Evolutionary conservation across 345 rosid species (phyloP).

Genomic region (Arabidopsis suecica): DNA sequence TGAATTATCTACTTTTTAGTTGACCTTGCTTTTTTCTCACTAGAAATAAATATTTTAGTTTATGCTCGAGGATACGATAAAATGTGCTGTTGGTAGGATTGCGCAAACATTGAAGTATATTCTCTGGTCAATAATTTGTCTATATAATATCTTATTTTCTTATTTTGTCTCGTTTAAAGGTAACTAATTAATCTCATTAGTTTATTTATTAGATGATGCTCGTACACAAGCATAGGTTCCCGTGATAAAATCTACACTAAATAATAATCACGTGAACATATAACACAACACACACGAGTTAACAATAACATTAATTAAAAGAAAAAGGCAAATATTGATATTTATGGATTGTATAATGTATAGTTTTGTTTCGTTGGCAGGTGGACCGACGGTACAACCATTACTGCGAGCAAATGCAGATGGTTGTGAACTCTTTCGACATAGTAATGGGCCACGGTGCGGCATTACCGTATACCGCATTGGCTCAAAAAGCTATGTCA

Average conservation of each 20-base stretch:
- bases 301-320: conserved; percentile 6
- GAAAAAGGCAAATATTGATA: conserved; percentile 7
- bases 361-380: conserved; percentile 53
- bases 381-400: conserved; percentile 91
- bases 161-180: conserved; percentile 18
- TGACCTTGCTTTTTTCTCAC: conserved; percentile 34
- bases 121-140: conserved; percentile 17
- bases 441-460: conserved; percentile 91
- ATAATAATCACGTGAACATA: conserved; percentile 40
- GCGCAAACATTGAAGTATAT: conserved; percentile 10
- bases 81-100: conserved; percentile 31
- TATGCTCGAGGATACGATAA: conserved; percentile 30
- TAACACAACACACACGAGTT: conserved; percentile 13
- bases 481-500: conserved; percentile 99
- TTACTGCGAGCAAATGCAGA: conserved; percentile 96
- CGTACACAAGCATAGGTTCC: not conserved
- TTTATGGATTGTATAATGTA: conserved; percentile 22
- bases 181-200: conserved; percentile 22
- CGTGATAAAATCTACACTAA: conserved; percentile 26
- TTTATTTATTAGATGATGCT: conserved; percentile 15
- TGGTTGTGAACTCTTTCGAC: conserved; percentile 96
- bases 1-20: conserved; percentile 29
- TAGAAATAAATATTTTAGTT: conserved; percentile 24
- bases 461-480: conserved; percentile 87
- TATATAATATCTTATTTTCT: not conserved